Percentiles rank a stretch among this genome's conserved stretches.
Evolutionary conservation across 116 monocot genomes (phyloP).

Genomic region (Cymodocea nodosa): DNA sequence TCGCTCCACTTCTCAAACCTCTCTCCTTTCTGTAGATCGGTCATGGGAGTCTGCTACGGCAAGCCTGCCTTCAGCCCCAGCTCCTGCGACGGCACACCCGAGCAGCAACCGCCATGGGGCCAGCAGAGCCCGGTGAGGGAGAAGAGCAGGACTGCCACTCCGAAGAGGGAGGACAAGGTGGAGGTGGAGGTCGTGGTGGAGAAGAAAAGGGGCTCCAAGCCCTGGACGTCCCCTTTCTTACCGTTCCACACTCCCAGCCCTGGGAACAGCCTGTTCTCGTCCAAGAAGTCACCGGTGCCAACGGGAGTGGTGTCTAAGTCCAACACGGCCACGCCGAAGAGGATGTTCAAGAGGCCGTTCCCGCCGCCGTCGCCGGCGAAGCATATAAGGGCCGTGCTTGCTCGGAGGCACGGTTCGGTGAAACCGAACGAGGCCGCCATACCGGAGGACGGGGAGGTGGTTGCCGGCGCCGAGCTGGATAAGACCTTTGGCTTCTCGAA

Average conservation of each 20-base stretch:
- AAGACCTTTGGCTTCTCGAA: slow-evolving; percentile 82
- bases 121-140: background rate
- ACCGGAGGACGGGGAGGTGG: slow-evolving; percentile 24
- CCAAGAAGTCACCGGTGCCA: slow-evolving; percentile 48
- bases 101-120: background rate
- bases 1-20: background rate
- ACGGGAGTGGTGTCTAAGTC: slow-evolving; percentile 18
- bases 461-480: slow-evolving; percentile 25
- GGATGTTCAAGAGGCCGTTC: slow-evolving; percentile 68
- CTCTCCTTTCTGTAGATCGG: background rate
- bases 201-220: slow-evolving; percentile 5
- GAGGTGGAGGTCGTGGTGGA: slow-evolving; percentile 8
- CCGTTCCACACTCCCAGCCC: slow-evolving; percentile 82
- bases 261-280: slow-evolving; percentile 26
- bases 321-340: slow-evolving; percentile 40
- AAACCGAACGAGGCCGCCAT: slow-evolving; percentile 41
- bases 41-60: slow-evolving; percentile 17
- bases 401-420: slow-evolving; percentile 46
- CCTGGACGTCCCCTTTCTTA: slow-evolving; percentile 29
- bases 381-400: slow-evolving; percentile 87
- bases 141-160: background rate
- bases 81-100: slow-evolving; percentile 10
- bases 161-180: slow-evolving; percentile 1
- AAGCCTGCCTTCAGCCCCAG: background rate
- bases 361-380: slow-evolving; percentile 89